A percentile compares a stretch with the other conserved stretches of the same genome.
Conservation (phyloP, 257 asterid genomes). For the Nicotiana paniculata region DNA sequence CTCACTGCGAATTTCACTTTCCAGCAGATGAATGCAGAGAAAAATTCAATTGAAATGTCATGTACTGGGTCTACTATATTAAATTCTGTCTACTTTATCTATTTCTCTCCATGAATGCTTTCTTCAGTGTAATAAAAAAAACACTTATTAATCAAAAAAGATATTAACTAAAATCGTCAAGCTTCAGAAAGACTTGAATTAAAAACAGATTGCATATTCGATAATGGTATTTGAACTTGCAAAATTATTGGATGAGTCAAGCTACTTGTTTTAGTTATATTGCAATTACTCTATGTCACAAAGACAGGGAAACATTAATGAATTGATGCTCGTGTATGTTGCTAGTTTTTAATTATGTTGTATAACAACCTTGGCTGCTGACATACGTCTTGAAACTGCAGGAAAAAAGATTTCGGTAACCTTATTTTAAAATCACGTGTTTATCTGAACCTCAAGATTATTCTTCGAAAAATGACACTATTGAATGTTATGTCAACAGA, state of each 20-base stretch:
- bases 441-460: constrained; percentile 16
- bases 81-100: neutral
- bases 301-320: neutral
- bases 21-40: neutral
- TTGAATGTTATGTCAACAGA: constrained; percentile 48
- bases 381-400: neutral
- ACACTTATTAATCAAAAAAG: too few species aligned
- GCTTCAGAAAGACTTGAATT: neutral
- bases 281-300: neutral
- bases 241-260: neutral
- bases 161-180: neutral
- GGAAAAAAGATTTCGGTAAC: neutral
- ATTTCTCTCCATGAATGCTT: neutral
- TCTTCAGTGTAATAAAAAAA: neutral
- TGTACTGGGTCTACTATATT: neutral
- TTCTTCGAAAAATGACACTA: constrained; percentile 25
- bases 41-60: neutral
- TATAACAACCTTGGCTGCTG: neutral
- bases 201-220: neutral
- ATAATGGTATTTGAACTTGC: neutral
- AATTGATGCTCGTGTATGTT: neutral
- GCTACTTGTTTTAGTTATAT: neutral
- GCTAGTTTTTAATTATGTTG: neutral
- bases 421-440: constrained; percentile 7
- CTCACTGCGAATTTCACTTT: neutral